Conservation (phyloP, 73 alveolate genomes). For the Paraurostyla sp. region DNA sequence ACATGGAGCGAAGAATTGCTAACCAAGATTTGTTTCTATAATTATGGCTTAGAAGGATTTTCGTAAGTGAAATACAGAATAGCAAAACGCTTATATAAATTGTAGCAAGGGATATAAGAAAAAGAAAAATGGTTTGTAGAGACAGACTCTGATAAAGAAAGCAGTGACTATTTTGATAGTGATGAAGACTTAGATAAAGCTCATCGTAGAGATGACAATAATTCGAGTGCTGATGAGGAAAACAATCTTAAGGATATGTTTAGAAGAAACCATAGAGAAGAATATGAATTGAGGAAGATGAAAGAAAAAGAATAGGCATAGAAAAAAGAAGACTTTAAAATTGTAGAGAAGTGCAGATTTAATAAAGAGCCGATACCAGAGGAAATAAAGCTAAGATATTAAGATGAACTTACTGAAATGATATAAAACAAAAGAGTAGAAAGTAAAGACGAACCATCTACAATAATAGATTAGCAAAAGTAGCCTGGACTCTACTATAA, state of each 20-base stretch:
- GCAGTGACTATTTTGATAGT: not conserved
- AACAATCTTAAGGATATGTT: not conserved
- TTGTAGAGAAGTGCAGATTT: slow-evolving; percentile 20
- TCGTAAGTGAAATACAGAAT: not conserved
- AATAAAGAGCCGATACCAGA: slow-evolving; percentile 22
- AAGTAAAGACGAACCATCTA: not conserved
- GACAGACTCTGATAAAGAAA: not conserved
- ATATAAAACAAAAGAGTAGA: not conserved
- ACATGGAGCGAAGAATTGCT: slow-evolving; percentile 3
- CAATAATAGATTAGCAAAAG: not conserved
- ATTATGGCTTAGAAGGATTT: not conserved
- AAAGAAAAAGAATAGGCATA: not conserved
- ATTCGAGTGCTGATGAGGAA: slow-evolving; percentile 36
- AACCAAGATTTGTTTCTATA: not conserved
- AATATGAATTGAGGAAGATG: not conserved
- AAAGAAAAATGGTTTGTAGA: not conserved
- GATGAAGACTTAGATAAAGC: slow-evolving; percentile 6
- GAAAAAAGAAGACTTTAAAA: not conserved
- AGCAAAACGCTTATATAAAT: not conserved
- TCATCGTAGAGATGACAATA: slow-evolving; percentile 6
- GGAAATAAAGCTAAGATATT: not conserved
- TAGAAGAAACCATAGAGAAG: slow-evolving; percentile 28
- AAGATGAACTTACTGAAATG: not conserved
- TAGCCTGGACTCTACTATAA: not conserved
- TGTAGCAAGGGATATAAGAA: not conserved